phyloP scores from a whole-genome alignment of 1,284 basidiomycete genomes.

The Tilletia caries region DNA sequence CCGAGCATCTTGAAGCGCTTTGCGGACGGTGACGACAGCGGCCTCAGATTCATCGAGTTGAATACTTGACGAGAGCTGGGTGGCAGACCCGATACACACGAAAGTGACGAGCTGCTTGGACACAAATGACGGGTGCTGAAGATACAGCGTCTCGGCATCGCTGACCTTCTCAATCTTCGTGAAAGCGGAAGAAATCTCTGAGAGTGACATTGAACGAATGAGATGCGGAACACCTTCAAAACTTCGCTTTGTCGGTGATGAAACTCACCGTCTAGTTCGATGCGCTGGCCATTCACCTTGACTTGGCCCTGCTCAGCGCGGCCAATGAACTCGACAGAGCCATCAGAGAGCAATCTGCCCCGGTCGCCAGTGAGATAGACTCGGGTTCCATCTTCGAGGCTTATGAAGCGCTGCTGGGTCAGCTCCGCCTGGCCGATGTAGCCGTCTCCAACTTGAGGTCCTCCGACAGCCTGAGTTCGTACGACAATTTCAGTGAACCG shows the following conservation, averaged over 20 bases:
- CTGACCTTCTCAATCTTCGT: slow-evolving; percentile 24
- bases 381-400: slow-evolving; percentile 33
- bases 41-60: neutral
- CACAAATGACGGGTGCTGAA: slow-evolving; percentile 40
- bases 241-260: neutral
- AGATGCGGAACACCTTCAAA: too few relatives aligned
- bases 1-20: slow-evolving; percentile 18
- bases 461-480: slow-evolving; percentile 32
- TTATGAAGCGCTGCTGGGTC: slow-evolving; percentile 40
- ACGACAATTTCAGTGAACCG: neutral
- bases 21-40: neutral
- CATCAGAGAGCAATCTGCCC: slow-evolving; percentile 44
- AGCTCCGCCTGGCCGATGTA: slow-evolving; percentile 44
- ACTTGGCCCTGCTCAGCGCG: slow-evolving; percentile 47
- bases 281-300: slow-evolving; percentile 52
- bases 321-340: slow-evolving; percentile 45
- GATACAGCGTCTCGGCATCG: slow-evolving; percentile 42
- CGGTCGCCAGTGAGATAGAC: slow-evolving; percentile 51
- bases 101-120: slow-evolving; percentile 47
- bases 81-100: neutral
- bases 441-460: slow-evolving; percentile 49
- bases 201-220: too few relatives aligned
- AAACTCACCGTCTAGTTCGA: slow-evolving; percentile 42
- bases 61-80: neutral
- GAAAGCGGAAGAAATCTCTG: slow-evolving; percentile 39